These are phyloP conservation scores for Colletotrichum higginsianum DNA, from an alignment of 2,329 filamentous ascomycete genomes.

Conservation along the genomic window DNA sequence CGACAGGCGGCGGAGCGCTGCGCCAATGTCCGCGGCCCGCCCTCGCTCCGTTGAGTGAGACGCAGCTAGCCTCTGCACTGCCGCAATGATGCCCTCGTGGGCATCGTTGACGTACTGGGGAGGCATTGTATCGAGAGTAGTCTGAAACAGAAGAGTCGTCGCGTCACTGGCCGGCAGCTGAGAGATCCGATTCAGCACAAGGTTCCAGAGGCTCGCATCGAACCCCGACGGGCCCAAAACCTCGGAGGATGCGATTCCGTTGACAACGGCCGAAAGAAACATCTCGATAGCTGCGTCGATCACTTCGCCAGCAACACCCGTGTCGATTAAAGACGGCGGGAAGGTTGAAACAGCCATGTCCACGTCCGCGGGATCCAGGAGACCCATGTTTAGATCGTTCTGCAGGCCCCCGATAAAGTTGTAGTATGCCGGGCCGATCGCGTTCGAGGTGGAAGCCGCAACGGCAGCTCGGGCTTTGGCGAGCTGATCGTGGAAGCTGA, in stretches of 20 bases:
- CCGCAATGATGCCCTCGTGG: constrained; percentile 34
- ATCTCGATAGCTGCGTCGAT: constrained; percentile 14
- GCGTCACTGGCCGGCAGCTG: constrained; percentile 12
- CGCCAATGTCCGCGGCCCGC: constrained; percentile 39
- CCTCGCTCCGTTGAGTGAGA: constrained; percentile 2
- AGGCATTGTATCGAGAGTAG: constrained; percentile 29
- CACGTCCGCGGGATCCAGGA: constrained; percentile 18
- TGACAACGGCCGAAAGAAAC: constrained; percentile 41
- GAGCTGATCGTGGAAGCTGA: constrained; percentile 18
- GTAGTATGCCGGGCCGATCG: constrained; percentile 18
- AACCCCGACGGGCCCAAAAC: constrained; percentile 26
- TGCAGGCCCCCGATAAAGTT: constrained; percentile 27
- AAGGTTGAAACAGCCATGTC: constrained; percentile 32
- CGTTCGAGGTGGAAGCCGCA: constrained; percentile 16
- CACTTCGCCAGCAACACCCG: constrained; percentile 2
- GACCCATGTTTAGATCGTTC: constrained; percentile 34
- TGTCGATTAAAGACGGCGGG: constrained; percentile 23
- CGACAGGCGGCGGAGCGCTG: constrained; percentile 22
- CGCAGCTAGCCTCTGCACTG: constrained; percentile 33
- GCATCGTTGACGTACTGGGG: constrained; percentile 11
- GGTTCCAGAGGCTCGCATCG: constrained; percentile 24
- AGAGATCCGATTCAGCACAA: constrained; percentile 24
- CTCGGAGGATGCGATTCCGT: constrained; percentile 35
- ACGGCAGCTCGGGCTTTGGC: constrained; percentile 35
- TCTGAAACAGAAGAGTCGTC: constrained; percentile 19